A percentile compares a stretch with the other conserved stretches of the same genome.
These are phyloP conservation scores for Themeda triandra DNA, from an alignment of 176 grass and related monocot genomes.

Conservation along the genomic window DNA sequence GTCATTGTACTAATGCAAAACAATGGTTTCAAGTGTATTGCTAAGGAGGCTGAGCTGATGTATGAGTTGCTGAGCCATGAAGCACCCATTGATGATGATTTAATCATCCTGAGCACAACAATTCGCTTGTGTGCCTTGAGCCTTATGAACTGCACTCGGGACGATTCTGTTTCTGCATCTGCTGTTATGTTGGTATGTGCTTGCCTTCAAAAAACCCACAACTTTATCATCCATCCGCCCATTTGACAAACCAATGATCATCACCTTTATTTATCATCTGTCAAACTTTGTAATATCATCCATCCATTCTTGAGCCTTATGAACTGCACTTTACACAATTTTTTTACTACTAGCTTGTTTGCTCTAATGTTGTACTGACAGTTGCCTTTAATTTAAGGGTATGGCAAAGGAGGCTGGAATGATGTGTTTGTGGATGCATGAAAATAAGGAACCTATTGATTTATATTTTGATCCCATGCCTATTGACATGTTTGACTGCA, in stretches of 20 bases:
- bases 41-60: background rate
- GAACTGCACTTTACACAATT: too few species aligned
- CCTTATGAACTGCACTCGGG: background rate
- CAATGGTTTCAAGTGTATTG: background rate
- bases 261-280: too few species aligned
- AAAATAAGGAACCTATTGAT: background rate
- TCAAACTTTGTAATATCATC: too few species aligned
- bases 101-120: background rate
- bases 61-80: background rate
- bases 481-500: background rate
- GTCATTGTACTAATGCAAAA: background rate
- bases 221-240: too few species aligned
- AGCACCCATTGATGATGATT: background rate
- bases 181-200: background rate
- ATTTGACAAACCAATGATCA: too few species aligned
- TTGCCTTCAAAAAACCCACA: too few species aligned
- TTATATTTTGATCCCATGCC: background rate
- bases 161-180: background rate
- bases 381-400: too few species aligned
- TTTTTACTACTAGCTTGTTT: background rate
- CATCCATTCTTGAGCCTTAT: too few species aligned
- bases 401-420: background rate
- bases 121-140: background rate
- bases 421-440: background rate
- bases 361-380: background rate